Evolutionary conservation across 805 yeast genomes (phyloP).

Genomic region (Kodamaea fukazawae): DNA sequence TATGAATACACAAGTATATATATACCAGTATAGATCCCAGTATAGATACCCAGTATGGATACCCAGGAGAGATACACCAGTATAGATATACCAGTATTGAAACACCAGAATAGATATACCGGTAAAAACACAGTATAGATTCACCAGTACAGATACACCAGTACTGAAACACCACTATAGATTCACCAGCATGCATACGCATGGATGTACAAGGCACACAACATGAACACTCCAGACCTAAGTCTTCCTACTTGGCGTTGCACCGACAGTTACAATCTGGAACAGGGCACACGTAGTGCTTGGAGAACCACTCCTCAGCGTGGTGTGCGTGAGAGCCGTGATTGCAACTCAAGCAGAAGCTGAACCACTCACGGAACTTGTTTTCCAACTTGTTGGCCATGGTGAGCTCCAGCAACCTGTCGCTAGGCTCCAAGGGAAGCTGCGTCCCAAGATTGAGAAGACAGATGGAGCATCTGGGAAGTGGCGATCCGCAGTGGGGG

Average conservation of each 20-base stretch:
- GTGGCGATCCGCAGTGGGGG: conserved; percentile 82
- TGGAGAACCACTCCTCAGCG: conserved; percentile 93
- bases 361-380: conserved; percentile 77
- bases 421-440: conserved; percentile 42
- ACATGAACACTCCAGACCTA: too few species aligned
- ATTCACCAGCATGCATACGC: too few species aligned
- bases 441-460: conserved; percentile 73
- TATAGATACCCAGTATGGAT: too few species aligned
- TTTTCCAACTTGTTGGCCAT: conserved; percentile 30
- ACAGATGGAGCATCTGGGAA: conserved; percentile 91
- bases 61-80: too few species aligned
- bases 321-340: conserved; percentile 96
- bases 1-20: too few species aligned
- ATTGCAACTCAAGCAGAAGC: conserved; percentile 85
- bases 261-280: conserved; percentile 90
- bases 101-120: too few species aligned
- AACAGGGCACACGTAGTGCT: conserved; percentile 86
- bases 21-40: too few species aligned
- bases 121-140: too few species aligned
- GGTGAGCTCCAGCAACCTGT: conserved; percentile 18
- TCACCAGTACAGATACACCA: too few species aligned
- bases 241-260: conserved; percentile 54
- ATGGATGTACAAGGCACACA: too few species aligned
- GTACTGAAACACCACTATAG: too few species aligned
- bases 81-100: too few species aligned